These are phyloP conservation scores for Monosporascus ibericus DNA, from an alignment of 2,329 filamentous ascomycete genomes.

Conservation along the genomic window DNA sequence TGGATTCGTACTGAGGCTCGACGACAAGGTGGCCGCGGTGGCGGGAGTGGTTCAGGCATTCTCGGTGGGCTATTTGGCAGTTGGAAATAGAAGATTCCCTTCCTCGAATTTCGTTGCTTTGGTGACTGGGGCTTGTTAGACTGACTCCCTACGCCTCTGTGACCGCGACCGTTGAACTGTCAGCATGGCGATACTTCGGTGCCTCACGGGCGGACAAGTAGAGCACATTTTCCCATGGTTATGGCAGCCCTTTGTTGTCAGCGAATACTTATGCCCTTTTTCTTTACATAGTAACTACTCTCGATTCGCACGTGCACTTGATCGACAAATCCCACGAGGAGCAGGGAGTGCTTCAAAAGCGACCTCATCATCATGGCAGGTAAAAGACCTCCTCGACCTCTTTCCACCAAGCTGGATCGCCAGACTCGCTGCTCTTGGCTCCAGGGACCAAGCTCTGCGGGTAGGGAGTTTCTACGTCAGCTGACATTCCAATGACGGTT, in stretches of 20 bases:
- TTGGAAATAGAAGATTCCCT: constrained; percentile 12
- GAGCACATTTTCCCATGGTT: no score
- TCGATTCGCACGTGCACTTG: background rate
- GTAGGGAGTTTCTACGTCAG: background rate
- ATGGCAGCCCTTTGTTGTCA: no score
- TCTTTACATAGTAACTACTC: background rate
- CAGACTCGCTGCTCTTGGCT: constrained; percentile 51
- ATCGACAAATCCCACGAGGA: no score
- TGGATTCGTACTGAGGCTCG: constrained; percentile 48
- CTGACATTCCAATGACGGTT: background rate
- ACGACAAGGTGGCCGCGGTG: constrained; percentile 38
- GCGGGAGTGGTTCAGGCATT: constrained; percentile 22
- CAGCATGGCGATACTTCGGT: background rate
- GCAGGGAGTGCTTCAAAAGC: background rate
- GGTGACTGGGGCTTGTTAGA: no score
- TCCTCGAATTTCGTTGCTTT: background rate
- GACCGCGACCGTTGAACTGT: background rate
- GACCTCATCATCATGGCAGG: constrained; percentile 32
- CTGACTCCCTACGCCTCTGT: no score
- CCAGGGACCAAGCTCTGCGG: constrained; percentile 45
- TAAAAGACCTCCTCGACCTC: constrained; percentile 65
- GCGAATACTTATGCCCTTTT: background rate
- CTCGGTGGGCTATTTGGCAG: constrained; percentile 26
- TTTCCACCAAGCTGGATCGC: constrained; percentile 63
- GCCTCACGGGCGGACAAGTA: no score